Evolutionary conservation across 179 eudicot genomes (phyloP).

Genomic region (Amaranthus tricolor): DNA sequence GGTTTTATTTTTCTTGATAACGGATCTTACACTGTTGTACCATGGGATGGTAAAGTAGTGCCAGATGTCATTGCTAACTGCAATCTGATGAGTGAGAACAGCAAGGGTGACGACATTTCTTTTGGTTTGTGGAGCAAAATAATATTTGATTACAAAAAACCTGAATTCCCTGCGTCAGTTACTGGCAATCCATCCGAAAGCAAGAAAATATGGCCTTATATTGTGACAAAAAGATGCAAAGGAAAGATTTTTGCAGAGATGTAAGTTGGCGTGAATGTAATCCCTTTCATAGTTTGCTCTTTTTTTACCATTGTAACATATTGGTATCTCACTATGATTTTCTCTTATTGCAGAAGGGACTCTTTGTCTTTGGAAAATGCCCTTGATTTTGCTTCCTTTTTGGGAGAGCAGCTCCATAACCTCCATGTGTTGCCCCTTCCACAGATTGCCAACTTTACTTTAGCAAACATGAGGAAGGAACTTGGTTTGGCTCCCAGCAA

Average conservation of each 20-base stretch:
- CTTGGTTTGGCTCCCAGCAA: conserved; percentile 23
- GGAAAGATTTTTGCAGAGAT: conserved; percentile 78
- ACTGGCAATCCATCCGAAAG: conserved; percentile 30
- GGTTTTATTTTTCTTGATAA: conserved; percentile 66
- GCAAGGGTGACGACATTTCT: conserved; percentile 36
- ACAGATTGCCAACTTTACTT: conserved; percentile 31
- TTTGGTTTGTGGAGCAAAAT: conserved; percentile 76
- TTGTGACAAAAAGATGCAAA: conserved; percentile 69
- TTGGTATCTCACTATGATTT: background rate
- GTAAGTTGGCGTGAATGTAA: conserved; percentile 43
- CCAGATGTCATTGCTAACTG: conserved; percentile 54
- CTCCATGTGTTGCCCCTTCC: conserved; percentile 75
- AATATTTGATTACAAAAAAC: conserved; percentile 46
- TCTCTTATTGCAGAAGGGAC: conserved; percentile 61
- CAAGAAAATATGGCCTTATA: conserved; percentile 76
- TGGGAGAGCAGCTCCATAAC: conserved; percentile 75
- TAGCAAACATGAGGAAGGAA: conserved; percentile 30
- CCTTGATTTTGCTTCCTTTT: conserved; percentile 75
- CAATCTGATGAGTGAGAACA: conserved; percentile 27
- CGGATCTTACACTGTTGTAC: conserved; percentile 53
- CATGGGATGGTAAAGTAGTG: conserved; percentile 82
- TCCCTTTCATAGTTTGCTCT: background rate
- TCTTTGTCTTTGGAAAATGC: conserved; percentile 56
- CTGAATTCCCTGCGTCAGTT: conserved; percentile 35
- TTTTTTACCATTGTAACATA: background rate